Conservation (phyloP, 2,329 filamentous ascomycete genomes). For the Arthrobotrys entomopaga region DNA sequence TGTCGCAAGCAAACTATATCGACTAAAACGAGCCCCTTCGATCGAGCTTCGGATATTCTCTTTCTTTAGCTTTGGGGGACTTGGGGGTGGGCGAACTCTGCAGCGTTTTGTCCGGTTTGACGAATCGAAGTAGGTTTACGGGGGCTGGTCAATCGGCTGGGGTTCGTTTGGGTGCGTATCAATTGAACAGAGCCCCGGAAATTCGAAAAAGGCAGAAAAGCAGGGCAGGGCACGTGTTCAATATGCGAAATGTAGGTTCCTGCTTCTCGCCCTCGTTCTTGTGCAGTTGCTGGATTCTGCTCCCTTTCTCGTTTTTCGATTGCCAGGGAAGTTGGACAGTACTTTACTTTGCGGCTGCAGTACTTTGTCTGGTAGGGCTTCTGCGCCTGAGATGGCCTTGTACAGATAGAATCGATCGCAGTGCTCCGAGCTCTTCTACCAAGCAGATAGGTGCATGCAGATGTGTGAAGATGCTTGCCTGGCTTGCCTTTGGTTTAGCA, state of each 20-base stretch:
- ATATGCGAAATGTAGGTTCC: constrained; percentile 49
- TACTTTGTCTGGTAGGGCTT: constrained; percentile 34
- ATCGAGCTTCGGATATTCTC: constrained; percentile 18
- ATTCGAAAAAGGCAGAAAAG: neutral
- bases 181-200: constrained; percentile 20
- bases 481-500: constrained; percentile 6
- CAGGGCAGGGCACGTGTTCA: constrained; percentile 52
- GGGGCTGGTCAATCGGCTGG: neutral
- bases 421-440: constrained; percentile 54
- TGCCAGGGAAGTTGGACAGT: constrained; percentile 22
- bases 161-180: constrained; percentile 16
- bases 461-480: constrained; percentile 11
- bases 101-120: neutral
- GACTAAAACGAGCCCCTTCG: constrained; percentile 8
- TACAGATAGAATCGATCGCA: constrained; percentile 28
- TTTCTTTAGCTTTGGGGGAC: neutral
- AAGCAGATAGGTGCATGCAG: constrained; percentile 41
- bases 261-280: constrained; percentile 40
- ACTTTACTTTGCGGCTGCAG: neutral
- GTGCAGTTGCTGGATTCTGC: constrained; percentile 3
- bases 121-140: neutral
- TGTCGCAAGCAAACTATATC: constrained; percentile 5
- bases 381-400: constrained; percentile 21
- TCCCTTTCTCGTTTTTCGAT: constrained; percentile 1
- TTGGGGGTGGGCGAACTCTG: neutral